Conservation (phyloP, 768 basidiomycete species). For the Tubosaeta sp. region DNA sequence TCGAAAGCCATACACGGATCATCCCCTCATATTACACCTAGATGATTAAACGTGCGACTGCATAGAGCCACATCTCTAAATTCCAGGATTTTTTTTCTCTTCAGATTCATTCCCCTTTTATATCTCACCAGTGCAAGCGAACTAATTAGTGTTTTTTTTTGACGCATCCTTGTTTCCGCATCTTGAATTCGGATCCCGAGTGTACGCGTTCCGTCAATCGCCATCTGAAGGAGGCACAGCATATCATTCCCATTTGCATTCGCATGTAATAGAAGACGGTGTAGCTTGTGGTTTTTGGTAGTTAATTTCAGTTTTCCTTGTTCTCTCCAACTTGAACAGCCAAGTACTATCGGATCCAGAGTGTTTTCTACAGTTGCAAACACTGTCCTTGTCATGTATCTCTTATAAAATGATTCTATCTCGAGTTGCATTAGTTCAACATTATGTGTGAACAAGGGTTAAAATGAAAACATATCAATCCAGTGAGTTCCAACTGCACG, state of each 20-base stretch:
- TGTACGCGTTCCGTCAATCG: constrained; percentile 30
- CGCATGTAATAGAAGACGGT: constrained; percentile 56
- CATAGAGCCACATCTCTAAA: constrained; percentile 41
- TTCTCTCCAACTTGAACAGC: constrained; percentile 3
- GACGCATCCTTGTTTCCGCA: constrained; percentile 12
- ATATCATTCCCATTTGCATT: constrained; percentile 42
- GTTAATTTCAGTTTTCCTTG: constrained; percentile 19
- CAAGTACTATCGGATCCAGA: constrained; percentile 11
- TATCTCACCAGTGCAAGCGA: constrained; percentile 45
- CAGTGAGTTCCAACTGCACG: not conserved
- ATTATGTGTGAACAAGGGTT: not conserved
- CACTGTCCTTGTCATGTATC: constrained; percentile 13
- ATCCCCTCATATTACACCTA: constrained; percentile 23
- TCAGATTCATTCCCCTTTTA: constrained; percentile 9
- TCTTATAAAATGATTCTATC: constrained; percentile 6
- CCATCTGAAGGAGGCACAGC: constrained; percentile 73
- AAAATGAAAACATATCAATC: not conserved
- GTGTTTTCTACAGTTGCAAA: constrained; percentile 4
- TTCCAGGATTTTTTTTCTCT: constrained; percentile 25
- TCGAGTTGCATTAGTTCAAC: not conserved
- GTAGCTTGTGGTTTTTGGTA: constrained; percentile 24
- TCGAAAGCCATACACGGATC: not conserved
- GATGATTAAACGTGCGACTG: constrained; percentile 80
- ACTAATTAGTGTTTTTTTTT: constrained; percentile 32
- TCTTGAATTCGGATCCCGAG: constrained; percentile 14